Evolutionary conservation across 208 protist species (phyloP), one percentile per base, ranked within the genome.

Genomic region (Lotmaria passim): DNA sequence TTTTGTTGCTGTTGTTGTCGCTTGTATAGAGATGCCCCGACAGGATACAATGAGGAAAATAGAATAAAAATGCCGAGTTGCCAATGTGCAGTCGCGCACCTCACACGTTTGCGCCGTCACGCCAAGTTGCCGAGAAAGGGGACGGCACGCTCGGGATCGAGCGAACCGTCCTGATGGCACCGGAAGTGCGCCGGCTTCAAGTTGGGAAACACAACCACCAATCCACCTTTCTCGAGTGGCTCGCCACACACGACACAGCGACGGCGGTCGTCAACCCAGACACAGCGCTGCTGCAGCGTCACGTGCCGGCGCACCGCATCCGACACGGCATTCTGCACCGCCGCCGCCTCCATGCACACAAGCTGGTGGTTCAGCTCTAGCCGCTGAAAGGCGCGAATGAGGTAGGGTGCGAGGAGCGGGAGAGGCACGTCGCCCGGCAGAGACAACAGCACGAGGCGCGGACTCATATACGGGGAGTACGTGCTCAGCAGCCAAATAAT

Each of bases 81-180:
- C n/a, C n/a, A n/a, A n/a, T n/a, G n/a, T n/a, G n/a, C n/a, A n/a
- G n/a, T n/a, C n/a, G n/a, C n/a, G n/a, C n/a, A n/a, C n/a, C n/a
- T n/a, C 33, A 3, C 57, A 24, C 26, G 10, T 41, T 8, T 14
- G 39, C 43, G n/a, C 11, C 34, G 10, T 30, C 43, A 69, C 34
- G 38, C 11, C 21, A 64, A 15, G 8, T 17, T 28, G 24, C 41
- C 33, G 30, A 65, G 15, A 56, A 68, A 74, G n/a, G 80, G 77
- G 19, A 85, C 75, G 0, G 77, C 83, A 43, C 86, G 83, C 69
- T 88, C 86, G 2, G 86, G 86, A 44, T 91, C 86, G 12, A 84
- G 30, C 11, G 60, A 47, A 21, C 19, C 33, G 24, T 82, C 68
- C n/a, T 60, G 60, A 46, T 77, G 71, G 59, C 86, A 91, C 38